phyloP scores from a whole-genome alignment of 208 protist genomes.

The Crithidia bombi region DNA sequence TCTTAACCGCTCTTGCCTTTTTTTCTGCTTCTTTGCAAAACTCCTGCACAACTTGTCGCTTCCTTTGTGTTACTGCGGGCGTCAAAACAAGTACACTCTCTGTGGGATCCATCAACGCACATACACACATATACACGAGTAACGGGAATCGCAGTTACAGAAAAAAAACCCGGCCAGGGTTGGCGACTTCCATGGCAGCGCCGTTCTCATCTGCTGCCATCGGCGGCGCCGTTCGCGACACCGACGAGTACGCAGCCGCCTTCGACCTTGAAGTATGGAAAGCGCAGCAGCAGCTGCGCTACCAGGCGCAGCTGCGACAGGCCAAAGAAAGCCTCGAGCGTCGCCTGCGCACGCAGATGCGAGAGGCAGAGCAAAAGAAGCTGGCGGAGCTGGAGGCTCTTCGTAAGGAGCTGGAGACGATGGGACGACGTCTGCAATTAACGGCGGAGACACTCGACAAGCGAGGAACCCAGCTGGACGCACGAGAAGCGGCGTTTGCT shows the following conservation, averaged over 20 bases:
- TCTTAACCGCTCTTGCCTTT: background rate
- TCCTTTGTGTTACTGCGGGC: background rate
- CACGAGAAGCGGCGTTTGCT: constrained; percentile 80
- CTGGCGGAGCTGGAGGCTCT: constrained; percentile 61
- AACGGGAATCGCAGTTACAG: no score
- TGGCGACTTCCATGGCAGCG: constrained; percentile 1
- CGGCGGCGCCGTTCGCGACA: constrained; percentile 52
- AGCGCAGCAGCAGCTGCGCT: constrained; percentile 82
- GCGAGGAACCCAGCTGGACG: constrained; percentile 69
- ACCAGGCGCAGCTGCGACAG: constrained; percentile 67
- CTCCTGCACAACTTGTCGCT: no score
- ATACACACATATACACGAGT: background rate
- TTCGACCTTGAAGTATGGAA: constrained; percentile 94
- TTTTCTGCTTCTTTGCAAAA: background rate
- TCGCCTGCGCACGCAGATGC: constrained; percentile 42
- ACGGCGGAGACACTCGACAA: constrained; percentile 62
- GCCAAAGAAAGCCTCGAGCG: constrained; percentile 64
- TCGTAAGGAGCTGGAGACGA: constrained; percentile 60
- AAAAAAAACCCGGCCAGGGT: background rate
- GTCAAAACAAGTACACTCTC: background rate
- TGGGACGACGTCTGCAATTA: constrained; percentile 63
- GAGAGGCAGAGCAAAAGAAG: constrained; percentile 32
- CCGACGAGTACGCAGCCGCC: constrained; percentile 84
- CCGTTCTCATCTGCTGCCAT: constrained; percentile 20
- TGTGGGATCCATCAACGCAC: background rate